These are phyloP conservation scores for Drechslerella coelobrocha DNA, from an alignment of 2,329 filamentous ascomycete species.

Conservation along the genomic window DNA sequence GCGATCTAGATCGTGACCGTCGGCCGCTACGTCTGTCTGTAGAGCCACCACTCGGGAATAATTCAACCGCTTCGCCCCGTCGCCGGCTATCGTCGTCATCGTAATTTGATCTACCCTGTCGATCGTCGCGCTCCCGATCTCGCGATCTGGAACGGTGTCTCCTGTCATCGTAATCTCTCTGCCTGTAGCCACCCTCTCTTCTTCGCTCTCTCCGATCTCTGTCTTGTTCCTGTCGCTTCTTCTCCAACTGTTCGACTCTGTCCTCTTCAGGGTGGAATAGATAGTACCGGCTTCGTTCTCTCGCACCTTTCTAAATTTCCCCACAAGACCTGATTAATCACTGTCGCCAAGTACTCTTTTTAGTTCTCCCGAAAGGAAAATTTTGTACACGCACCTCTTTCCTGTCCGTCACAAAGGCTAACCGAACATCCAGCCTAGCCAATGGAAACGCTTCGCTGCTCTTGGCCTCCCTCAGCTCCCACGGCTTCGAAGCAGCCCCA, in stretches of 20 bases:
- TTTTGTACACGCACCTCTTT: slow-evolving; percentile 65
- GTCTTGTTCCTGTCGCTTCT: slow-evolving; percentile 62
- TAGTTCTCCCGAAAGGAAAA: not conserved
- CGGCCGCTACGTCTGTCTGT: slow-evolving; percentile 19
- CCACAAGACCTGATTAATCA: slow-evolving; percentile 10
- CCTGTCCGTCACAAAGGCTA: slow-evolving; percentile 76
- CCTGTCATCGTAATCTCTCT: slow-evolving; percentile 62
- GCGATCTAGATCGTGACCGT: slow-evolving; percentile 49
- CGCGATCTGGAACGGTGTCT: slow-evolving; percentile 54
- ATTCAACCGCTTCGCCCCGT: slow-evolving; percentile 24
- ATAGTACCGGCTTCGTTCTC: slow-evolving; percentile 86
- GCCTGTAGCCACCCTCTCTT: slow-evolving; percentile 68
- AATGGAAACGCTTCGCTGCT: slow-evolving; percentile 72
- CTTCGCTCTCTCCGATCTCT: slow-evolving; percentile 57
- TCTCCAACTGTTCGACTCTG: slow-evolving; percentile 73
- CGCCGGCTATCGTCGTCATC: slow-evolving; percentile 61
- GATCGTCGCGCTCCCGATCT: slow-evolving; percentile 61
- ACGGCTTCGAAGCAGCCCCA: slow-evolving; percentile 61
- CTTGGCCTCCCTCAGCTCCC: slow-evolving; percentile 73
- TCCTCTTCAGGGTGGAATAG: slow-evolving; percentile 89
- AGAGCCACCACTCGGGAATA: slow-evolving; percentile 28
- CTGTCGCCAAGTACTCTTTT: not conserved
- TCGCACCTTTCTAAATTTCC: slow-evolving; percentile 67
- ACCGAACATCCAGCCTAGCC: slow-evolving; percentile 72
- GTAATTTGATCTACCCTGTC: slow-evolving; percentile 59